phyloP scores from a whole-genome alignment of 1,139 yeast genomes.

The Wickerhamiella infanticola region DNA sequence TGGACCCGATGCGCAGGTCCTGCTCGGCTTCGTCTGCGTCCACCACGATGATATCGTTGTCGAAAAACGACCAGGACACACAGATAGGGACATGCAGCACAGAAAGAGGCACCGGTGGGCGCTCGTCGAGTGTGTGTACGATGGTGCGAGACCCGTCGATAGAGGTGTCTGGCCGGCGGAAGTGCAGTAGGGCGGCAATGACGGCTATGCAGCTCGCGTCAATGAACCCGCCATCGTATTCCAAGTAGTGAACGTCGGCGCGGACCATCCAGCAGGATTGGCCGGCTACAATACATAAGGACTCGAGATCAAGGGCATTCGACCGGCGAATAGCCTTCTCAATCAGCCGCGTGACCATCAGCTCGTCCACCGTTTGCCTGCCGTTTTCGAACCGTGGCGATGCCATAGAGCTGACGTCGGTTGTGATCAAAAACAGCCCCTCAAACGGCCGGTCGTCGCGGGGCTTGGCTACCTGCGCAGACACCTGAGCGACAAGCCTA shows the following conservation, averaged over 20 bases:
- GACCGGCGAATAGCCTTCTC: conserved; percentile 87
- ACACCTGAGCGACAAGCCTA: conserved; percentile 53
- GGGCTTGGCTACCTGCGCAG: conserved; percentile 70
- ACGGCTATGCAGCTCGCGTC: conserved; percentile 88
- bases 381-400: conserved; percentile 67
- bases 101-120: conserved; percentile 77
- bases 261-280: conserved; percentile 78
- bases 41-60: conserved; percentile 45
- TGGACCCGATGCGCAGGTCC: conserved; percentile 53
- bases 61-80: conserved; percentile 71
- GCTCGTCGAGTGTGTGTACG: conserved; percentile 55
- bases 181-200: conserved; percentile 71
- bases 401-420: conserved; percentile 85
- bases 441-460: conserved; percentile 89
- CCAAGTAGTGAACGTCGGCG: conserved; percentile 77
- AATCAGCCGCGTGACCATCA: conserved; percentile 59
- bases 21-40: conserved; percentile 78
- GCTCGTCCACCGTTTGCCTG: conserved; percentile 54
- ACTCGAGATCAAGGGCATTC: conserved; percentile 78
- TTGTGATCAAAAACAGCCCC: conserved; percentile 68
- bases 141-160: conserved; percentile 56
- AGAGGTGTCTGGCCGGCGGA: conserved; percentile 67
- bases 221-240: conserved; percentile 82
- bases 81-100: conserved; percentile 83
- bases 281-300: conserved; percentile 82